Base-by-base conservation (phyloP, 2,329 filamentous ascomycete genomes). In the Pseudogymnoascus sp. region DNA sequence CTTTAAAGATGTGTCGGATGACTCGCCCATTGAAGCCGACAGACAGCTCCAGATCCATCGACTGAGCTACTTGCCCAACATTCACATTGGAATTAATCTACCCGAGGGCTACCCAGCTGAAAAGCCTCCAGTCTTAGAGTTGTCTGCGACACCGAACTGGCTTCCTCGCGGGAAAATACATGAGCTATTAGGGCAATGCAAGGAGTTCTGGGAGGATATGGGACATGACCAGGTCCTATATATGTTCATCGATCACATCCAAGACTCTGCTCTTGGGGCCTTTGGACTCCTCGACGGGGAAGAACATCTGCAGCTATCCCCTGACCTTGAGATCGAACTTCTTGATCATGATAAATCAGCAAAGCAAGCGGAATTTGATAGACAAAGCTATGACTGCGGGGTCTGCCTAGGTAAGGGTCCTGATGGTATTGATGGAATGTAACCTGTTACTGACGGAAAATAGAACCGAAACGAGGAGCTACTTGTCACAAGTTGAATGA, bases 401-500 rank as follows among this genome's bases (percentile, higher is more conserved):
- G 83, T 97, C 59, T 97, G 93, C 72, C 76, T 97, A 56, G 82
- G 82, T 85, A 76, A 63, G 78, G n/a, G 11, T 21, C 2, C 38
- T 68, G 65, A 11, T 59, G 65, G 14, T 69, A 67, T 66, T 59
- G 4, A 62, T n/a, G 21, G 28, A 34, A 7, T 28, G 5, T 34
- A 16, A 37, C 10, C 5, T 56, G n/a, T 18, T 10, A 50, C 60
- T 67, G 53, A 67, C 40, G 61, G 28, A 4, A 42, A 34, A 10
- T 63, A 83, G 93, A 97, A 74, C 92, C 92, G 0, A 96, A 96
- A 75, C 97, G 96, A 73, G 95, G 95, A 1, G 76, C 79, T 0
- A 83, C 80, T 10, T 97, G 95, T 73, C 89, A 97, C 76, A 84
- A 85, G 44, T 87, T 97, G 81, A 76, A 89, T 53, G 86, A 88